Base-by-base conservation (phyloP, 768 basidiomycete genomes). In the Suillus spraguei region DNA sequence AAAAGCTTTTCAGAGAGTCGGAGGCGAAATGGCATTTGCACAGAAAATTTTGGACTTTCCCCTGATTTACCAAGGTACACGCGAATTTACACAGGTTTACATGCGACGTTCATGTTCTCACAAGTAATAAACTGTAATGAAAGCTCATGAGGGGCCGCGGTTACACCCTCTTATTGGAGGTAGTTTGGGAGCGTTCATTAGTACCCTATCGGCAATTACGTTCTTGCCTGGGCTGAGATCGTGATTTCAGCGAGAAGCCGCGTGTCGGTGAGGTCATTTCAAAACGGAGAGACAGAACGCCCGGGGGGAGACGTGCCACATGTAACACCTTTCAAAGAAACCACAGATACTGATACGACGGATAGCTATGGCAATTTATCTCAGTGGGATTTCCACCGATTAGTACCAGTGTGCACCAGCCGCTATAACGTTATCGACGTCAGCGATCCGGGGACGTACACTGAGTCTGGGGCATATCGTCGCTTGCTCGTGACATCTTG, bases 61-160 rank as follows among this genome's bases (percentile, higher is more conserved):
- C 39, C 56, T 58, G 38, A 41, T 58, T 17, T 41, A 32, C 56
- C 38, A 17, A 38, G 55, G 36, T 10, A 56, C 55, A 24, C 14
- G 4, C 54, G 13, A 36, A n/a, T 10, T 28, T 50, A 50, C 32
- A 33, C 52, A 53, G 32, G 52, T 53, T 53, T 35, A 35, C 35
- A 53, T 33, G 33, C 20, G 52, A 53, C 52, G 4, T 24, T 17
- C 9, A 17, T 20, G 17, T 58, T 58, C 56, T 41, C 56, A 58
- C 56, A 58, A 41, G 39, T 41, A 58, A 58, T 58, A 32, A 28
- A 28, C 20, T 13, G 52, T 53, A 35, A 53, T n/a, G 6, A 53
- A 33, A 0, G 5, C 32, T 33, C 8, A 6, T 20, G 11, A 35
- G n/a, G 20, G 52, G 33, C 52, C 52, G 52, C 52, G 52, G 52